Evolutionary conservation across 768 basidiomycete genomes (phyloP), one percentile per base, ranked within the genome.

Genomic region (Amanita rimosa): DNA sequence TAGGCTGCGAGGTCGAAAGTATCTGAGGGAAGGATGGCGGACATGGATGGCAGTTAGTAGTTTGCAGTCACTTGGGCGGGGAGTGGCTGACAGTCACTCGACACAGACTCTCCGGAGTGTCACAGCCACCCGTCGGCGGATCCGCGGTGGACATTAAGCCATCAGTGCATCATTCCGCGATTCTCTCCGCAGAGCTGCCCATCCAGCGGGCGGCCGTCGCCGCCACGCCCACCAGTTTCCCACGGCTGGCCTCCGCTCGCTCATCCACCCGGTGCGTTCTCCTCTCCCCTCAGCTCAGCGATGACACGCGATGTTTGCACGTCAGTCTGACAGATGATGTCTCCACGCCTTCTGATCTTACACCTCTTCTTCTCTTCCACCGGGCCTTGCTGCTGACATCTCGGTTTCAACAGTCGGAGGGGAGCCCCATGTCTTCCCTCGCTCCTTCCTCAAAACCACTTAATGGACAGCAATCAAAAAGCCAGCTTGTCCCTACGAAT

Each of bases 401-500:
- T 37, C n/a, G n/a, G n/a, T 33, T 27, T 17, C 9, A 36, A 21
- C 22, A 10, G 11, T 13, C 26, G 26, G 6, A 22, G n/a, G n/a
- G n/a, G 26, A 6, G 26, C 26, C 5, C 35, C 34, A 49, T 49
- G 48, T 42, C 48, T n/a, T 17, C 41, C 4, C 31, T 45, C 17
- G 13, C 3, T 33, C 17, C 47, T 31, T 21, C 47, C 16, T 17
- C 47, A 4, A 36, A 19, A 40, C 17, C 38, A 3, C n/a, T 31
- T 19, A 42, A 49, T 21, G 48, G 48, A 16, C 22, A 31, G 16
- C 41, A 49, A 11, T 49, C 48, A 21, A 51, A 72, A 48, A 51
- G 64, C 7, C 60, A 62, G 48, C 70, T 89, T 27, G 76, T 89
- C 2, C 89, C 89, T 6, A 92, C 89, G 8, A 92, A 92, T 64